A percentile compares a stretch with the other conserved stretches of the same genome.
Conservation (phyloP, 371 early-diverging fungal genomes). For the Mucor racemosus region DNA sequence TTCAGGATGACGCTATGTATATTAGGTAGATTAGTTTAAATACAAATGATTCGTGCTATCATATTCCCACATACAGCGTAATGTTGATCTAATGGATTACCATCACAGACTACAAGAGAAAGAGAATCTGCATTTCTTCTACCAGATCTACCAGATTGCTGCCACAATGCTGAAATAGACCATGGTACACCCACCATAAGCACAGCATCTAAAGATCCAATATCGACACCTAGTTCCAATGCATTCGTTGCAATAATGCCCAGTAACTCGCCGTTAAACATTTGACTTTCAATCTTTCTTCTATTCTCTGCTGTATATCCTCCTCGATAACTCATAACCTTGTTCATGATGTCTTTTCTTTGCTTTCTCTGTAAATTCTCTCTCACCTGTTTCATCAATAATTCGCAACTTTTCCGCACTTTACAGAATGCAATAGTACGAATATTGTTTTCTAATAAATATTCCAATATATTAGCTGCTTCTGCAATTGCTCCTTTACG, state of each 20-base stretch:
- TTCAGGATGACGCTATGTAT: conserved; percentile 41
- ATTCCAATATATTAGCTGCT: conserved; percentile 42
- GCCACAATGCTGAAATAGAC: conserved; percentile 58
- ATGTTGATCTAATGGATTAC: conserved; percentile 63
- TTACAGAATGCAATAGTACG: conserved; percentile 62
- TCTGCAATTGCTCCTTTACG: conserved; percentile 37
- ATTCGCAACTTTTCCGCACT: conserved; percentile 53
- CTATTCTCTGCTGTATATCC: conserved; percentile 66
- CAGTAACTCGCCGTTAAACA: conserved; percentile 58
- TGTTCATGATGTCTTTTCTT: conserved; percentile 26
- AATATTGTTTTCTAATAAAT: conserved; percentile 36
- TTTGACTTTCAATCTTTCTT: conserved; percentile 58
- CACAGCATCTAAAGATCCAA: conserved; percentile 67
- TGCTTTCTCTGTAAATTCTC: conserved; percentile 39
- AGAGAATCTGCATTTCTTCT: conserved; percentile 63
- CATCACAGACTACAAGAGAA: conserved; percentile 56
- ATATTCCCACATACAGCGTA: conserved; percentile 37
- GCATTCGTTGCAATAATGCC: conserved; percentile 73
- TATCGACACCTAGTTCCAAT: conserved; percentile 74
- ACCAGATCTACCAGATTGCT: conserved; percentile 77
- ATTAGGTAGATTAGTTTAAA: no score
- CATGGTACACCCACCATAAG: conserved; percentile 66
- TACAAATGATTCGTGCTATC: neutral
- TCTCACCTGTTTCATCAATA: conserved; percentile 50
- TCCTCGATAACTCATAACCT: conserved; percentile 63